Evolutionary conservation across 768 basidiomycete species (phyloP), one percentile per base, ranked within the genome.

Genomic region (Panellus pusillus): DNA sequence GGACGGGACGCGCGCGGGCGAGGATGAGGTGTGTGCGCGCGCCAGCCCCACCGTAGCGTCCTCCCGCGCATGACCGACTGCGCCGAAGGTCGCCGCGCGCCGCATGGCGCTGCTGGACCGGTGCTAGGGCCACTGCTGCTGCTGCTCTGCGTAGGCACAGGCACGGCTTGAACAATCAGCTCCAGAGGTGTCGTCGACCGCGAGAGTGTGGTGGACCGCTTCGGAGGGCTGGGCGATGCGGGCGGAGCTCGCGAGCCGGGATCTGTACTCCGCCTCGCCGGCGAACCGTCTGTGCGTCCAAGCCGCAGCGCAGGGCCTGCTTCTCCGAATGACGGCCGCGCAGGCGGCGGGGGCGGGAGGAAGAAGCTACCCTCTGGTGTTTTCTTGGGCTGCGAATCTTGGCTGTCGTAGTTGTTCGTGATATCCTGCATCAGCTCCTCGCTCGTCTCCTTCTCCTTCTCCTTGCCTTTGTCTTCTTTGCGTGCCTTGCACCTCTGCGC

Each of bases 321-420:
- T 4, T 53, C 45, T 8, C 52, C 52, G 12, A 53, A 47, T 13
- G 53, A 45, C 47, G 32, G 31, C 11, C 40, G 40, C 14, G 18
- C 32, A 18, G 52, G 53, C 14, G 47, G 47, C 17, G 32, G 42
- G 6, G 53, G 40, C 2, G 54, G 53, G 9, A 50, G 54, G 43
- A 55, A 44, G 43, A 50, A 55, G 32, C 32, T 35, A 7, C 14
- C 14, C 20, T 24, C 44, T 40, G 38, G 24, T 6, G 27, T 29
- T 29, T 28, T 9, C 29, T 8, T 55, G 14, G 17, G 43, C 40
- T 17, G 55, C 24, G 50, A 39, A 1, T 54, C 44, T 44, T 48
- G 51, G 42, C 19, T 40, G 44, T 44, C 65, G 40, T 58, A 79
- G 45, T 77, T 71, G 50, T 80, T 79, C 2, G 78, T 80, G 43